Conservation (phyloP, 805 yeast species). For the Nakazawaea wyomingensis region DNA sequence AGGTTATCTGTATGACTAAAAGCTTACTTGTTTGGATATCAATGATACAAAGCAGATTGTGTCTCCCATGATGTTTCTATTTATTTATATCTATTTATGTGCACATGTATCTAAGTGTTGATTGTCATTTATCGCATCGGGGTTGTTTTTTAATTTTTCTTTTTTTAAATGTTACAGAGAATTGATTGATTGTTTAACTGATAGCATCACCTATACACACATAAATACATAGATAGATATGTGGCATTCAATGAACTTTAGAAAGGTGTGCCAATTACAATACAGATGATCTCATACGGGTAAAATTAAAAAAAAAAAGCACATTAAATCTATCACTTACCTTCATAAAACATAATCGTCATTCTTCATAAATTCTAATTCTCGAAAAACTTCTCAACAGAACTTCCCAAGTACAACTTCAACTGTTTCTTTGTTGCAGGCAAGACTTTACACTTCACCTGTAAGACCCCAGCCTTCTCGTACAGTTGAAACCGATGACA, state of each 20-base stretch:
- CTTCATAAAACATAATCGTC: no score
- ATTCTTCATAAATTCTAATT: no score
- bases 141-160: not conserved
- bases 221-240: no score
- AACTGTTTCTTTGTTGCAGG: conserved; percentile 74
- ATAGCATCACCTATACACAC: no score
- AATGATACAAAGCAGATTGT: conserved; percentile 49
- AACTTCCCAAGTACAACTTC: conserved; percentile 64
- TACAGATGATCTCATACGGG: no score
- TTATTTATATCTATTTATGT: conserved; percentile 12
- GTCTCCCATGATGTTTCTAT: conserved; percentile 6
- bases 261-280: no score
- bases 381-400: conserved; percentile 47
- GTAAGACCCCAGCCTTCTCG: conserved; percentile 43
- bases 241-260: no score
- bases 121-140: not conserved
- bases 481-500: conserved; percentile 89
- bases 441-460: conserved; percentile 65
- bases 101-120: conserved; percentile 11
- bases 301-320: no score
- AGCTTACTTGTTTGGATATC: conserved; percentile 47
- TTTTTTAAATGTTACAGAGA: no score
- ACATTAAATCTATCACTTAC: no score
- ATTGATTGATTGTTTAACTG: no score
- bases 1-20: no score